A percentile compares a stretch with the other conserved stretches of the same genome.
Conservation (phyloP, 768 basidiomycete species). For the Mycena amicta region DNA sequence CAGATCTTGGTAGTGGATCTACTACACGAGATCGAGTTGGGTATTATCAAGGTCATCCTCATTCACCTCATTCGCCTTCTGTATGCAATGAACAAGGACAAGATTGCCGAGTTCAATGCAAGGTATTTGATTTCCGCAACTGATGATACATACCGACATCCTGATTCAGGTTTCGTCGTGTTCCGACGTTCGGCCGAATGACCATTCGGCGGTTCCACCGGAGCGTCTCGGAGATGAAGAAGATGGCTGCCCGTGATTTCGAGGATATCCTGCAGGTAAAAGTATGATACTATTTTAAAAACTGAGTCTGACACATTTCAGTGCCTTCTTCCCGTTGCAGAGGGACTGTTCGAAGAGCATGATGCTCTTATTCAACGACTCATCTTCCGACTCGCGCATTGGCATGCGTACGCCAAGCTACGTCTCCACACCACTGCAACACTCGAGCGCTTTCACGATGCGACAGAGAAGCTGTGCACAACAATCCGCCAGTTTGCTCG, state of each 20-base stretch:
- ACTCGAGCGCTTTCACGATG: constrained; percentile 24
- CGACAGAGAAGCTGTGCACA: neutral
- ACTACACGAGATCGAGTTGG: constrained; percentile 34
- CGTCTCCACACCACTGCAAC: neutral
- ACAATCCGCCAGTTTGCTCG: neutral
- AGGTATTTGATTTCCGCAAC: too few relatives aligned
- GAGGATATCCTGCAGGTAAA: constrained; percentile 34
- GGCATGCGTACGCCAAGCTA: constrained; percentile 11
- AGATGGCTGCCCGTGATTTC: constrained; percentile 35
- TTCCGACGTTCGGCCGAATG: constrained; percentile 24
- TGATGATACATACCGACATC: too few relatives aligned
- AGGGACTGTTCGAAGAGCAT: constrained; percentile 30
- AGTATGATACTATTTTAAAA: too few relatives aligned
- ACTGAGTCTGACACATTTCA: neutral
- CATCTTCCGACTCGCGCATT: constrained; percentile 15
- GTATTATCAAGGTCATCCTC: constrained; percentile 31
- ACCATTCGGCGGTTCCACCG: constrained; percentile 32
- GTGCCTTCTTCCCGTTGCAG: constrained; percentile 38
- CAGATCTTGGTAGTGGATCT: constrained; percentile 27
- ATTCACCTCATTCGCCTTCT: constrained; percentile 30
- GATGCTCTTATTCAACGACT: constrained; percentile 10
- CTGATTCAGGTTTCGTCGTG: constrained; percentile 22
- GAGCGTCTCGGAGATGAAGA: constrained; percentile 32
- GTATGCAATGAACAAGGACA: constrained; percentile 5
- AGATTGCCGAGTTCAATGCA: constrained; percentile 1